Base-by-base conservation (phyloP, 1,284 basidiomycete species). In the Apiotrichum sp. region DNA sequence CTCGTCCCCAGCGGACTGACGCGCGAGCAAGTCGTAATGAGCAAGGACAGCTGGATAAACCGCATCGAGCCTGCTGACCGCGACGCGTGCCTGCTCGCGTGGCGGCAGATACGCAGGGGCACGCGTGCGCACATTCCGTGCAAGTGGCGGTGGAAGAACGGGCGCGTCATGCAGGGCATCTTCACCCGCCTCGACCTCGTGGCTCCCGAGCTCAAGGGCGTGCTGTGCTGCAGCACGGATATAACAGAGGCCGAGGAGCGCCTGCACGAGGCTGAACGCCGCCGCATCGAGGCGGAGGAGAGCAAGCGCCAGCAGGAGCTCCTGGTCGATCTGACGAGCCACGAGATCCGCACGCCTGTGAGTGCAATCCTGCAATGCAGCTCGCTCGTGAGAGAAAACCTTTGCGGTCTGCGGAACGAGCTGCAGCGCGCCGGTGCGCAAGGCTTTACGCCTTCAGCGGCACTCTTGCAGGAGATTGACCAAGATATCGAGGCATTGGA, bases 271-370 rank as follows among this genome's bases (percentile, higher is more conserved):
- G 70, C 68, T 9, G 67, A 76, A 56, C 55, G 67, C 22, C 54
- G 72, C 16, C 52, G 69, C 32, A 50, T 65, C 8, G 67, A 72
- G 52, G 73, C 74, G 1, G 73, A 74, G 47, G 72, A 71, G 45
- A 55, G 50, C 35, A 49, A 52, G 50, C 34, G 51, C 46, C 63
- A 67, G 35, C 65, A 69, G 52, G 67, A 69, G 41, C 52, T 68
- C 33, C 52, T 71, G 14, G 62, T 71, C 45, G 69, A 71, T 47
- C 48, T 71, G 1, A 68, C 64, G 1, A 61, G 57, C 43, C 69
- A 71, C 54, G 69, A 71, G 55, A 68, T 63, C 50, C 55, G 65
- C 38, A 66, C 63, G 0, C 65, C 65, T 1, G 65, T 69, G 4
- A 63, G 61, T 6, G 67, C 67, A 6, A 66, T 69, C 10, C 47